phyloP scores from a whole-genome alignment of 2,329 filamentous ascomycete species.

The Torrubiella hemipterigena region DNA sequence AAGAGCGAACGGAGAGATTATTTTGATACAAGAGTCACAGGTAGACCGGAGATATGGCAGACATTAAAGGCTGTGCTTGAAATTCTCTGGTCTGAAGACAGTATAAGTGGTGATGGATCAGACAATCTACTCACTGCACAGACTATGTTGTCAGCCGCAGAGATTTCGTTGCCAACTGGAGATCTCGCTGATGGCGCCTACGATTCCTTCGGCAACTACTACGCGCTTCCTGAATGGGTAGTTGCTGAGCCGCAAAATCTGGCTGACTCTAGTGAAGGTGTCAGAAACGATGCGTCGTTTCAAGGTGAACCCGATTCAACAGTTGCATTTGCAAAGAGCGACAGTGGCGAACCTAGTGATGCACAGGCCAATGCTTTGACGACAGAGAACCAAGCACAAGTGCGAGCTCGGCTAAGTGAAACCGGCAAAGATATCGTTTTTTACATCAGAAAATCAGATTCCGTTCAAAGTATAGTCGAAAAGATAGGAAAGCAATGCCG shows the following conservation, averaged over 20 bases:
- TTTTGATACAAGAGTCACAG: conserved; percentile 81
- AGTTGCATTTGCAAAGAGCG: too few relatives aligned
- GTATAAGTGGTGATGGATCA: conserved; percentile 14
- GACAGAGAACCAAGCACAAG: too few relatives aligned
- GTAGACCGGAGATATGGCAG: conserved; percentile 68
- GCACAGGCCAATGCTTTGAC: too few relatives aligned
- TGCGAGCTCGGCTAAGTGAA: conserved; percentile 55
- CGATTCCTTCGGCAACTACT: conserved; percentile 58
- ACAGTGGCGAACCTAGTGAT: too few relatives aligned
- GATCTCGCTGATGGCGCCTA: conserved; percentile 62
- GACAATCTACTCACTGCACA: conserved; percentile 57
- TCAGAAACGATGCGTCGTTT: conserved; percentile 29
- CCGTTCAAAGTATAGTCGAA: conserved; percentile 49
- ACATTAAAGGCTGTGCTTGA: conserved; percentile 58
- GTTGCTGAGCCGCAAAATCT: conserved; percentile 53
- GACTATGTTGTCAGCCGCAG: conserved; percentile 66
- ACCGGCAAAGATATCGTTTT: conserved; percentile 52
- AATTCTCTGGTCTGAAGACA: conserved; percentile 42
- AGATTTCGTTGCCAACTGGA: conserved; percentile 62
- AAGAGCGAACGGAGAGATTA: conserved; percentile 66
- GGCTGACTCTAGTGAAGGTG: conserved; percentile 25
- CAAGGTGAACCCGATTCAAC: too few relatives aligned
- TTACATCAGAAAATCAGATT: conserved; percentile 44
- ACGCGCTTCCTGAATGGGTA: conserved; percentile 55
- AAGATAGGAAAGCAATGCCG: conserved; percentile 51